Evolutionary conservation across 2,329 filamentous ascomycete species (phyloP).

Genomic region (Curvularia hawaiiensis): DNA sequence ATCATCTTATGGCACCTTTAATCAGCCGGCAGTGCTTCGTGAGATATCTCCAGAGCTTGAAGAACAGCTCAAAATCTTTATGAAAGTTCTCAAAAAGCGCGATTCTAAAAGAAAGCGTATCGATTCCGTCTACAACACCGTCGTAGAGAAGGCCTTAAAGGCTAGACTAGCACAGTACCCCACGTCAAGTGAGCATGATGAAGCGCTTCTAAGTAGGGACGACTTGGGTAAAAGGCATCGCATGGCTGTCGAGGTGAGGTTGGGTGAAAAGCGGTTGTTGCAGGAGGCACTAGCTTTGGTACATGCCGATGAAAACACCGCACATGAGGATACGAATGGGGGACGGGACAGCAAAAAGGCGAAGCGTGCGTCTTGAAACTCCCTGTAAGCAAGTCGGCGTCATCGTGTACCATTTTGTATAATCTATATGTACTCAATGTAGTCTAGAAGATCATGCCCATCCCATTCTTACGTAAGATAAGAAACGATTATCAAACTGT

Average conservation of each 20-base stretch:
- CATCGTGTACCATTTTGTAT: too few relatives aligned
- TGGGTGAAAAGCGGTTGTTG: constrained; percentile 28
- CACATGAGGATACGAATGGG: background rate
- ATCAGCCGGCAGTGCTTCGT: constrained; percentile 13
- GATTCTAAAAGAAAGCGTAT: constrained; percentile 23
- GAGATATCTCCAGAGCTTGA: constrained; percentile 26
- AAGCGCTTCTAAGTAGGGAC: constrained; percentile 12
- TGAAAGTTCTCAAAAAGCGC: constrained; percentile 23
- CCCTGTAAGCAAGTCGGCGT: too few relatives aligned
- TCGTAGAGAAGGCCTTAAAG: constrained; percentile 15
- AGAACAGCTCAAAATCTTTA: constrained; percentile 21
- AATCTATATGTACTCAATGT: too few relatives aligned
- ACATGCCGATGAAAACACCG: background rate
- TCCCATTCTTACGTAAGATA: too few relatives aligned
- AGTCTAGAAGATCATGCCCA: too few relatives aligned
- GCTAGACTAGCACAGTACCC: constrained; percentile 23
- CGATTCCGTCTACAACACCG: constrained; percentile 11
- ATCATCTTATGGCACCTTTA: constrained; percentile 23
- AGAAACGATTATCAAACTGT: too few relatives aligned
- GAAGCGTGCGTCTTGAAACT: background rate
- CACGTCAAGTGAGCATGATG: constrained; percentile 20
- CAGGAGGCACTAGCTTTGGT: constrained; percentile 20
- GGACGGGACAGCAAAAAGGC: background rate
- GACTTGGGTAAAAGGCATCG: constrained; percentile 20
- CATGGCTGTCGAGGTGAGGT: constrained; percentile 27